A percentile compares a stretch with the other conserved stretches of the same genome.
Conservation (phyloP, 306 rosid species). For the Sicyos edulis region DNA sequence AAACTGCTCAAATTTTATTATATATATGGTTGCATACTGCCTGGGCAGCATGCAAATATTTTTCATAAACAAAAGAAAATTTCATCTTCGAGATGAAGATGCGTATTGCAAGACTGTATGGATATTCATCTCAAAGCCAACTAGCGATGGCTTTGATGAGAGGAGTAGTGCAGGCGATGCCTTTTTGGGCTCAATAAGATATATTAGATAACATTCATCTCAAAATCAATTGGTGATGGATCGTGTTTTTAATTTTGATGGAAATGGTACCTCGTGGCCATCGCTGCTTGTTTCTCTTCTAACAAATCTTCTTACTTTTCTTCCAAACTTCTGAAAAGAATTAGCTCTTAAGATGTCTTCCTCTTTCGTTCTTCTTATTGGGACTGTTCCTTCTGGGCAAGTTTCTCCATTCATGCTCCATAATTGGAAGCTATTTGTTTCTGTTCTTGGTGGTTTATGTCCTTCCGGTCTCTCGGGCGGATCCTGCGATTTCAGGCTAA, state of each 20-base stretch:
- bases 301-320: constrained; percentile 18
- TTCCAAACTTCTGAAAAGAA: constrained; percentile 21
- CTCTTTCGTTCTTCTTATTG: constrained; percentile 24
- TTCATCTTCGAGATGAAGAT: background rate
- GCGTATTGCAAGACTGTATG: too few species aligned
- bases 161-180: too few species aligned
- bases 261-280: constrained; percentile 21
- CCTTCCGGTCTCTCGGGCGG: constrained; percentile 24
- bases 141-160: too few species aligned
- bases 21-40: too few species aligned
- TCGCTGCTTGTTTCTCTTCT: constrained; percentile 22
- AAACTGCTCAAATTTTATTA: too few species aligned
- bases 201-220: too few species aligned
- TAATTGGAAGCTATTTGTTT: constrained; percentile 16
- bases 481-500: constrained; percentile 12
- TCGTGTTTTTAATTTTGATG: background rate
- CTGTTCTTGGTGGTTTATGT: constrained; percentile 1
- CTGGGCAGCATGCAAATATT: too few species aligned
- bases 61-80: too few species aligned
- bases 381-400: constrained; percentile 27
- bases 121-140: too few species aligned
- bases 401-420: constrained; percentile 22
- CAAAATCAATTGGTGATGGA: too few species aligned
- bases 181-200: too few species aligned
- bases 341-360: constrained; percentile 22